Base-by-base conservation (phyloP, 768 basidiomycete genomes). In the Hygrocybe punicea region DNA sequence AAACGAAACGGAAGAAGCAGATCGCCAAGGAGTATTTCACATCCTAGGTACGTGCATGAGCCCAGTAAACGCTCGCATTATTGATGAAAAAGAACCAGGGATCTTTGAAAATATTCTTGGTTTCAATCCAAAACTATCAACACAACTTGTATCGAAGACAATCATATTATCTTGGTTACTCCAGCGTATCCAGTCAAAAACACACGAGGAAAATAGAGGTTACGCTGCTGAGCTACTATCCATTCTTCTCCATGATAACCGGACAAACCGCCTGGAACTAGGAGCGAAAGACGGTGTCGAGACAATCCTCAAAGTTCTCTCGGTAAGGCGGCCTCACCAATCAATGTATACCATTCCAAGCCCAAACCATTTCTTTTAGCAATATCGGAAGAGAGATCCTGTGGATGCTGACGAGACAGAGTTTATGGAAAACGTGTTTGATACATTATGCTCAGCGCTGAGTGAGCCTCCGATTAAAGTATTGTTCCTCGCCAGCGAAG, bases 361-460 rank as follows among this genome's bases (percentile, higher is more conserved):
- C 8, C 7, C 33, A n/a, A 19, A 46, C 23, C 51, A 56, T 62
- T 33, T 62, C 44, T 34, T 54, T 19, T 61, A 97, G 93, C 88
- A 89, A 84, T 98, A 87, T 68, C 87, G 95, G 40, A 81, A 83
- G 67, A 81, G 84, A 55, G 91, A 98, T 66, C 96, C 96, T 13
- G 75, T 76, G 0, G 87, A 94, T 61, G 80, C 87, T 7, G 97
- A 98, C 60, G 97, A 99, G 73, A 79, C 84, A 4, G 97, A 99
- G 69, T 98, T 93, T 71, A 95, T 98, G 94, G 97, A 98, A 69
- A 98, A 99, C 70, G 65, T 93, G 3, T 98, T 98, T 67, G 91
- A 98, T 67, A 72, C 86, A 0, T 71, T 99, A 21, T 98, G 97
- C 68, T 95, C 94, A 1, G 81, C 87, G 0, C 77, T 98, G 21